Percentiles rank a stretch among this genome's conserved stretches.
These are phyloP conservation scores for Nectriaceae sp. DNA, from an alignment of 2,329 filamentous ascomycete genomes.

Conservation along the genomic window DNA sequence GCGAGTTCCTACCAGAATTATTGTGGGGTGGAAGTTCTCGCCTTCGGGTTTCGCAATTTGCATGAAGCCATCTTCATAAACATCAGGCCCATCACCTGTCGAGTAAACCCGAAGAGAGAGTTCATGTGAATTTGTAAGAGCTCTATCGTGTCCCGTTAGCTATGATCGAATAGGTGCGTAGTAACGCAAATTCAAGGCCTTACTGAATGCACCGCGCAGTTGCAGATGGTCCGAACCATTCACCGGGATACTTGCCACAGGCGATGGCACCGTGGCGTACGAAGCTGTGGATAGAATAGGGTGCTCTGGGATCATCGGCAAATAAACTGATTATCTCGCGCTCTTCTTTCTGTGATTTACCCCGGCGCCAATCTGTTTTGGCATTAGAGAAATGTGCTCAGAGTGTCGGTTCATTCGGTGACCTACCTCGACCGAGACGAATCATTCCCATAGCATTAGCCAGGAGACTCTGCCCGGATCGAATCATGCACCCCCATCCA, in stretches of 20 bases:
- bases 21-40: constrained; percentile 73
- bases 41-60: constrained; percentile 70
- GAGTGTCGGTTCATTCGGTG: background rate
- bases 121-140: constrained; percentile 68
- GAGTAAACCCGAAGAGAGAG: constrained; percentile 78
- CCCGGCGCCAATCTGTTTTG: constrained; percentile 70
- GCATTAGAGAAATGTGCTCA: constrained; percentile 12
- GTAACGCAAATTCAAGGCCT: constrained; percentile 38
- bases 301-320: constrained; percentile 81
- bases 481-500: constrained; percentile 98
- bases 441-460: constrained; percentile 80
- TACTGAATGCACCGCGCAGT: constrained; percentile 93
- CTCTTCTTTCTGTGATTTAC: constrained; percentile 60
- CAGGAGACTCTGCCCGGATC: constrained; percentile 89
- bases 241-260: constrained; percentile 92
- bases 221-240: constrained; percentile 99
- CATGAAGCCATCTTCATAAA: constrained; percentile 89
- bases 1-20: constrained; percentile 86
- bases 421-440: constrained; percentile 74
- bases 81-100: constrained; percentile 85
- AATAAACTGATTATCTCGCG: constrained; percentile 76
- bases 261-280: constrained; percentile 82
- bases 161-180: background rate
- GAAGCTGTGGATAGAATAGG: constrained; percentile 94
- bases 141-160: constrained; percentile 49